Conservation (phyloP, 805 yeast species). For the Zygosaccharomyces gambellarensis region DNA sequence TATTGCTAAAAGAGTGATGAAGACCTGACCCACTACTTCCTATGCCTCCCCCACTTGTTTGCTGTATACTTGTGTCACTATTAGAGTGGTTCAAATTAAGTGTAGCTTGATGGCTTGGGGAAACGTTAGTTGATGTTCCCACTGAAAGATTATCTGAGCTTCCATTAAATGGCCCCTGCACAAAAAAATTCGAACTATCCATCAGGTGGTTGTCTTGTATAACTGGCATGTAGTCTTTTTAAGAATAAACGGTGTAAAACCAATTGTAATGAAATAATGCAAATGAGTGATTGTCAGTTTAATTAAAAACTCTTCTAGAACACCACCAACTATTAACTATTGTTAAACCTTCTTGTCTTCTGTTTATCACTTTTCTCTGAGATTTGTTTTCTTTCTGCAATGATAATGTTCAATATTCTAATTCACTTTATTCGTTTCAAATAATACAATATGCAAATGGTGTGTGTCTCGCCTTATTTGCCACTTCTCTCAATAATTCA, state of each 20-base stretch:
- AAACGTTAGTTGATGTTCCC: slow-evolving; percentile 19
- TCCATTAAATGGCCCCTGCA: slow-evolving; percentile 20
- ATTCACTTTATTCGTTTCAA: not conserved
- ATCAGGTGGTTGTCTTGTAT: slow-evolving; percentile 12
- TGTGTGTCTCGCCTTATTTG: slow-evolving; percentile 2
- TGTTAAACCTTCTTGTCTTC: not conserved
- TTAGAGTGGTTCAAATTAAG: slow-evolving; percentile 13
- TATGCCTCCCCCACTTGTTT: slow-evolving; percentile 2
- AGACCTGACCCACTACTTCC: not conserved
- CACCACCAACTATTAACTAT: not conserved
- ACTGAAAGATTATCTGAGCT: slow-evolving; percentile 21
- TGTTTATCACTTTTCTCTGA: not conserved
- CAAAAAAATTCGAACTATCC: slow-evolving; percentile 14
- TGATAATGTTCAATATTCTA: not conserved
- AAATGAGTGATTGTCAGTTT: not conserved
- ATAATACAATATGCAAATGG: slow-evolving; percentile 5
- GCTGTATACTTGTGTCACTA: slow-evolving; percentile 15
- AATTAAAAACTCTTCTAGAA: not conserved
- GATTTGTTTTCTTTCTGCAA: not conserved
- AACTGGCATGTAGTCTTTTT: slow-evolving; percentile 9
- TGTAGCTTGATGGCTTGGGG: slow-evolving; percentile 21
- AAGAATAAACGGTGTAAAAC: not conserved
- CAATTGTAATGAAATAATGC: not conserved
- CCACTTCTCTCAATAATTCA: not conserved
- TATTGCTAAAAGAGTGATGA: not conserved